phyloP scores from a whole-genome alignment of 345 rosid genomes.

The Pelargonium nanum region DNA sequence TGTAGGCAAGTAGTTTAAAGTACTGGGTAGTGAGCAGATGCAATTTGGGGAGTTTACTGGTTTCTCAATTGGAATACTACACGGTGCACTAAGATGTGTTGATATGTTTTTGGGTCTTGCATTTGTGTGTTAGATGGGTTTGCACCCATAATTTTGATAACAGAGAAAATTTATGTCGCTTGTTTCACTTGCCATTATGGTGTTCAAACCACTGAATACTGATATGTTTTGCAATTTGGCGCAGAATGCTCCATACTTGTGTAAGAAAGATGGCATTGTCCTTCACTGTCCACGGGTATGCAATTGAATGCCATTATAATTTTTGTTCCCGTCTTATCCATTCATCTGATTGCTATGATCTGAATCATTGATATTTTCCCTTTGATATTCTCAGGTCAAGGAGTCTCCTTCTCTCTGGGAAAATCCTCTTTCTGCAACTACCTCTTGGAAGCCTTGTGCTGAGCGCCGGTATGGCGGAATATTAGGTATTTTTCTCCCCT shows the following conservation, averaged over 20 bases:
- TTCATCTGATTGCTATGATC: not conserved
- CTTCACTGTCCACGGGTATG: conserved; percentile 91
- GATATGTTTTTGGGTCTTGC: not conserved
- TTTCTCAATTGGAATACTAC: not conserved
- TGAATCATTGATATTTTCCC: not conserved
- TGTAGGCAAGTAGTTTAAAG: not conserved
- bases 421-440: conserved; percentile 89
- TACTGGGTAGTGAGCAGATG: not conserved
- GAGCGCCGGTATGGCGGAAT: conserved; percentile 74
- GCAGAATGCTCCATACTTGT: conserved; percentile 83
- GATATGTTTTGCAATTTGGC: conserved; percentile 5
- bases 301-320: conserved; percentile 5
- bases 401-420: conserved; percentile 95
- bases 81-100: not conserved
- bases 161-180: conserved; percentile 1
- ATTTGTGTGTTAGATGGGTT: not conserved
- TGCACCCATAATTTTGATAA: not conserved
- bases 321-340: not conserved
- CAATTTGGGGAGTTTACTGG: not conserved
- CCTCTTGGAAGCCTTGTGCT: conserved; percentile 99
- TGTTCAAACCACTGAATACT: conserved; percentile 9
- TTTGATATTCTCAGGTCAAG: conserved; percentile 49
- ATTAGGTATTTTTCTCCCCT: conserved; percentile 38
- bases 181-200: not conserved
- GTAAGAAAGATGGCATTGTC: conserved; percentile 91